phyloP scores from a whole-genome alignment of 2,329 filamentous ascomycete species.

The Raffaelea deltoideospora region DNA sequence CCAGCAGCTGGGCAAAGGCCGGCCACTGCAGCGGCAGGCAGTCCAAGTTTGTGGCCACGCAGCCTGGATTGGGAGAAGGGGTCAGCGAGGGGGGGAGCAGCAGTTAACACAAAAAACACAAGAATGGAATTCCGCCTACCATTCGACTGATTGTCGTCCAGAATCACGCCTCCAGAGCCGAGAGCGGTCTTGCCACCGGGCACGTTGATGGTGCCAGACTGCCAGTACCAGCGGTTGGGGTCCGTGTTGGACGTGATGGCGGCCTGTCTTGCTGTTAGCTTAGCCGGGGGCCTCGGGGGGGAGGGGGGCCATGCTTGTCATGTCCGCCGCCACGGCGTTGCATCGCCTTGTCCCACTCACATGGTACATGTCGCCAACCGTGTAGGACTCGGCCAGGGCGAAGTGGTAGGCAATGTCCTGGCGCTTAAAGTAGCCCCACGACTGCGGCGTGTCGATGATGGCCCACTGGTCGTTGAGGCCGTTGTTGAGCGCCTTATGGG shows the following conservation, averaged over 20 bases:
- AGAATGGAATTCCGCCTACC: constrained; percentile 13
- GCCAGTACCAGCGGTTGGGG: constrained; percentile 26
- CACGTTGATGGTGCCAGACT: constrained; percentile 29
- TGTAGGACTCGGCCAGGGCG: constrained; percentile 38
- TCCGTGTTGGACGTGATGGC: constrained; percentile 31
- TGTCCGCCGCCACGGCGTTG: no score
- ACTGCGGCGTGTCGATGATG: constrained; percentile 31
- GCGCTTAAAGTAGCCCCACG: constrained; percentile 34
- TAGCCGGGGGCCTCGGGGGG: no score
- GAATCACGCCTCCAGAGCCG: constrained; percentile 24
- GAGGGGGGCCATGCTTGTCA: no score
- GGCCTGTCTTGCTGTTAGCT: no score
- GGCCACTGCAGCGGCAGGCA: constrained; percentile 40
- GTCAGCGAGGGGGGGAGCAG: constrained; percentile 7
- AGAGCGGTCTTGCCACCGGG: constrained; percentile 23
- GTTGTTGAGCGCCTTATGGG: constrained; percentile 33
- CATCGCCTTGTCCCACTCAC: constrained; percentile 3
- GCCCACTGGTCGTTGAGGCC: constrained; percentile 36
- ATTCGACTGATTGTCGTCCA: constrained; percentile 33
- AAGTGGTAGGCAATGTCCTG: constrained; percentile 37
- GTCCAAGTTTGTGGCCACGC: constrained; percentile 26
- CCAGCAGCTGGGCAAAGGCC: constrained; percentile 31
- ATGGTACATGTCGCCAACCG: constrained; percentile 35
- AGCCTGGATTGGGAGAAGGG: constrained; percentile 12
- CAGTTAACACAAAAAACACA: neutral